Evolutionary conservation across 2,329 filamentous ascomycete genomes (phyloP).

Genomic region (Verticillium isaacii): DNA sequence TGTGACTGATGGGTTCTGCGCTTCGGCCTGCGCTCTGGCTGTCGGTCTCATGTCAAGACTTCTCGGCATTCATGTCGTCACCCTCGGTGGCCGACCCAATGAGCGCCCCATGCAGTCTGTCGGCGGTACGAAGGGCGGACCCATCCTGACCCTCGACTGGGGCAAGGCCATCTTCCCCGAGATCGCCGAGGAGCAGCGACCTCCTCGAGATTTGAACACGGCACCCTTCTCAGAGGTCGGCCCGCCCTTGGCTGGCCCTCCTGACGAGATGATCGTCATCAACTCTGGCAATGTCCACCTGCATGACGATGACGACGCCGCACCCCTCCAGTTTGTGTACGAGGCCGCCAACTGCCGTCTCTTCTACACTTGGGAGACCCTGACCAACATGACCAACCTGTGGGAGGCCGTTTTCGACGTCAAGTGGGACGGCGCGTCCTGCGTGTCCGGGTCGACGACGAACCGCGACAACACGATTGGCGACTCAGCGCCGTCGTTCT

Average conservation of each 20-base stretch:
- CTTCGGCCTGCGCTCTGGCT: constrained; percentile 16
- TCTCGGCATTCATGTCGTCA: constrained; percentile 49
- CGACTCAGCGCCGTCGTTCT: neutral
- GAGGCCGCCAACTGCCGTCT: constrained; percentile 57
- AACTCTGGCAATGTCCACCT: constrained; percentile 18
- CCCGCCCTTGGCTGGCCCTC: constrained; percentile 5
- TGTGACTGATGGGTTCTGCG: constrained; percentile 17
- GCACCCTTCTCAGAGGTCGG: constrained; percentile 3
- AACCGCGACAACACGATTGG: constrained; percentile 8
- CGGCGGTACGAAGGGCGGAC: constrained; percentile 59
- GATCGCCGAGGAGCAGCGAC: neutral
- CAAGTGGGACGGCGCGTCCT: constrained; percentile 10
- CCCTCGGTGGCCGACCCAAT: constrained; percentile 54
- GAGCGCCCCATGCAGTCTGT: constrained; percentile 54
- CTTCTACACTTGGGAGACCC: constrained; percentile 51
- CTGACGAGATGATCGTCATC: constrained; percentile 1
- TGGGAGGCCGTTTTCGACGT: constrained; percentile 42
- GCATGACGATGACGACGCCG: constrained; percentile 11
- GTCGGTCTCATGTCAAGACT: constrained; percentile 41
- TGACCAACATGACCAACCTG: constrained; percentile 42
- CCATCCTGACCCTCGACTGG: constrained; percentile 20
- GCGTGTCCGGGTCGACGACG: constrained; percentile 10
- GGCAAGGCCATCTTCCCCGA: constrained; percentile 1
- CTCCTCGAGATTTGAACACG: constrained; percentile 4
- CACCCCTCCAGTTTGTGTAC: constrained; percentile 55